Conservation (phyloP, 2,329 filamentous ascomycete genomes). For the Phoma sp. region DNA sequence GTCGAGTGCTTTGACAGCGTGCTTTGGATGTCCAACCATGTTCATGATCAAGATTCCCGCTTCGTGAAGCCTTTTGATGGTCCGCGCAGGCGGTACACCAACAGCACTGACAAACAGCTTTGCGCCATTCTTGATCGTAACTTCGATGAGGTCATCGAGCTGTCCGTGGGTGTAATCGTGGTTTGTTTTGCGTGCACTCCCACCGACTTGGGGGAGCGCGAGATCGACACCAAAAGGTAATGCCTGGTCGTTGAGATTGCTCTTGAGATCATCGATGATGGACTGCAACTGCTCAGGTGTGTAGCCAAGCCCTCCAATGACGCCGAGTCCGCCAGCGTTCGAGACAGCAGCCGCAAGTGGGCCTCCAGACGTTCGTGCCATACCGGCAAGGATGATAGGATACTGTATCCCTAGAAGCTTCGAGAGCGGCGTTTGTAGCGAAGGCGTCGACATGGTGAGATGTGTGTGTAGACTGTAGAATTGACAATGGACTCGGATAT, state of each 20-base stretch:
- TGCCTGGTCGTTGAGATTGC: slow-evolving; percentile 67
- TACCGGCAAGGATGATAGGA: slow-evolving; percentile 90
- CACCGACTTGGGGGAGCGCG: slow-evolving; percentile 87
- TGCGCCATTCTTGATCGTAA: slow-evolving; percentile 84
- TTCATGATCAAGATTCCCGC: slow-evolving; percentile 91
- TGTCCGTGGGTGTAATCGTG: slow-evolving; percentile 94
- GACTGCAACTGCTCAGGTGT: slow-evolving; percentile 73
- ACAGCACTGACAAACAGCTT: slow-evolving; percentile 87
- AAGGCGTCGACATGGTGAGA: slow-evolving; percentile 40
- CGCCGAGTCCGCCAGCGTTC: slow-evolving; percentile 81
- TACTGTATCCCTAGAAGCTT: slow-evolving; percentile 80
- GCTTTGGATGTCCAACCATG: slow-evolving; percentile 93
- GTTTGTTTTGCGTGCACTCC: slow-evolving; percentile 84
- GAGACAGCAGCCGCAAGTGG: slow-evolving; percentile 59
- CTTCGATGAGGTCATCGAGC: slow-evolving; percentile 84
- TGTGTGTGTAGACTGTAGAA: background rate
- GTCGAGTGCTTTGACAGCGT: slow-evolving; percentile 86
- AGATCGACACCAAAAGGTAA: slow-evolving; percentile 92
- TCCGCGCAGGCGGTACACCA: slow-evolving; percentile 76
- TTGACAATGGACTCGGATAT: background rate
- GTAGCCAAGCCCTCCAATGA: slow-evolving; percentile 56
- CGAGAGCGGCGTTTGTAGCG: slow-evolving; percentile 48
- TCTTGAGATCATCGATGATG: slow-evolving; percentile 87
- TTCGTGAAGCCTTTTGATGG: slow-evolving; percentile 78
- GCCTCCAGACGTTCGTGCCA: slow-evolving; percentile 74